A percentile compares a stretch with the other conserved stretches of the same genome.
phyloP scores from a whole-genome alignment of 768 basidiomycete genomes.

The Russula dissimulans region DNA sequence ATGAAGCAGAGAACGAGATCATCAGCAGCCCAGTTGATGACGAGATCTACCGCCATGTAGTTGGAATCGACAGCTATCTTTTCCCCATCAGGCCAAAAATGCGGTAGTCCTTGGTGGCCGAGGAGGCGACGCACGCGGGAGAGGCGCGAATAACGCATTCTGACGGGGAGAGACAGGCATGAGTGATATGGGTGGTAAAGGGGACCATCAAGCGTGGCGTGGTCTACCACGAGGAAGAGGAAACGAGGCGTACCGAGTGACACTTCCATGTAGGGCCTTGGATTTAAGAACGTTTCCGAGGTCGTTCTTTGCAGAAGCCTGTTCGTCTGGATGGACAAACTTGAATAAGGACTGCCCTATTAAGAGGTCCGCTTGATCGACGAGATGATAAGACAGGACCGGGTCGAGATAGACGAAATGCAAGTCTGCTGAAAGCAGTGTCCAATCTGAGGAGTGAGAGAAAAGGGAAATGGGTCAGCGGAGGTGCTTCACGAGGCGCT shows the following conservation, averaged over 20 bases:
- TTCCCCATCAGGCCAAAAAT: constrained; percentile 54
- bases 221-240: constrained; percentile 13
- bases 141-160: constrained; percentile 73
- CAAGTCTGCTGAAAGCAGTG: constrained; percentile 66
- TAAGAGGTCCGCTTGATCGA: constrained; percentile 56
- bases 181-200: constrained; percentile 14
- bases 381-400: constrained; percentile 62
- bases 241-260: constrained; percentile 50
- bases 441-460: constrained; percentile 52
- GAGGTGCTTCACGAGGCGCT: constrained; percentile 19
- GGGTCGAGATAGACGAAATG: constrained; percentile 80
- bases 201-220: constrained; percentile 13
- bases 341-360: constrained; percentile 61
- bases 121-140: constrained; percentile 62
- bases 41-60: constrained; percentile 83
- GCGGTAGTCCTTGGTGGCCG: constrained; percentile 50
- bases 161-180: constrained; percentile 26
- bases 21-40: constrained; percentile 84
- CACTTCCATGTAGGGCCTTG: constrained; percentile 72
- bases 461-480: constrained; percentile 21
- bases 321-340: constrained; percentile 83
- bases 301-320: constrained; percentile 63
- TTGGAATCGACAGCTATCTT: constrained; percentile 60
- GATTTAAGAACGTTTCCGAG: constrained; percentile 64
- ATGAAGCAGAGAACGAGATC: constrained; percentile 84